Evolutionary conservation across 2,329 filamentous ascomycete genomes (phyloP).

Genomic region (Xylaria sp.): DNA sequence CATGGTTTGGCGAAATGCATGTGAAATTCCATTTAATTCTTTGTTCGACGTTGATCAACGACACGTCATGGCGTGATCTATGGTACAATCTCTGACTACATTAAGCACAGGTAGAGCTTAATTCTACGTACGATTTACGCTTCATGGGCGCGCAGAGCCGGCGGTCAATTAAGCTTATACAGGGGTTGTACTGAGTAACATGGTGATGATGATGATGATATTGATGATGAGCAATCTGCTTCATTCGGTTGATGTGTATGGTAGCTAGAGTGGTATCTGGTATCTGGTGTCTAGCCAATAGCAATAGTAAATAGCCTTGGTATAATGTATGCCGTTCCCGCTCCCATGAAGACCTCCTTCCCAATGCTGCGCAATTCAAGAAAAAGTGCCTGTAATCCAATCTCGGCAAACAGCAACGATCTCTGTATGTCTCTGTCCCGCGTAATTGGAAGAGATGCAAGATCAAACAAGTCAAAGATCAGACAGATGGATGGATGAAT

Average conservation of each 20-base stretch:
- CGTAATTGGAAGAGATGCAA: not conserved
- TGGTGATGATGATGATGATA: not conserved
- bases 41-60: not conserved
- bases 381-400: not conserved
- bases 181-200: not conserved
- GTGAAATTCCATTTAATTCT: not conserved
- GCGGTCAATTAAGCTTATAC: not conserved
- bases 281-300: slow-evolving; percentile 11
- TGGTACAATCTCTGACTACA: not conserved
- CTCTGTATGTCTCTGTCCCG: not conserved
- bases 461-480: slow-evolving; percentile 24
- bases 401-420: not conserved
- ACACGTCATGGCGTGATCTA: not conserved
- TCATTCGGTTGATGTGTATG: slow-evolving; percentile 10
- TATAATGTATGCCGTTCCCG: not conserved
- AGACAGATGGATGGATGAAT: slow-evolving; percentile 2
- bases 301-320: not conserved
- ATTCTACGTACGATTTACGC: not conserved
- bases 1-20: not conserved
- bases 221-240: slow-evolving; percentile 8
- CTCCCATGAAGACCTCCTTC: not conserved
- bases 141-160: not conserved
- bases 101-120: not conserved
- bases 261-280: not conserved
- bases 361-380: not conserved